Percentiles rank a stretch among this genome's conserved stretches.
Conservation (phyloP, 2,329 filamentous ascomycete species). For the Alternaria sp. region DNA sequence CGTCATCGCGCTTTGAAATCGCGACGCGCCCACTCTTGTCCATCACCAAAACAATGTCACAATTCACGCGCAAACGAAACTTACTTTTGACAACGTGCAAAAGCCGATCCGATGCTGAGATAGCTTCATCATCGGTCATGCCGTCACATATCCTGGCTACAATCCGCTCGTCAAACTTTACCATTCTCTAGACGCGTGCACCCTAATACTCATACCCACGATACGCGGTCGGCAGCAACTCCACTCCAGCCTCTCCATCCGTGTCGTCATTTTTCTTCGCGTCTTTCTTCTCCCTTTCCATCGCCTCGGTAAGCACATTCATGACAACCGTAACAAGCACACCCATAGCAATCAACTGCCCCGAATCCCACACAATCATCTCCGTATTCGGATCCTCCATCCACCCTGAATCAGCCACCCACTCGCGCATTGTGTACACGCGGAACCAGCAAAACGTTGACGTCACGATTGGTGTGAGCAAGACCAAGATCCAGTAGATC, state of each 20-base stretch:
- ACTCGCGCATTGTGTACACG: background rate
- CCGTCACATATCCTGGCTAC: background rate
- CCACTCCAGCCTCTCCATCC: background rate
- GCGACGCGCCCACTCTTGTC: background rate
- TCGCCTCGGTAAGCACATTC: background rate
- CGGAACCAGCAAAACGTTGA: background rate
- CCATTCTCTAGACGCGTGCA: background rate
- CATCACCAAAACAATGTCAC: background rate
- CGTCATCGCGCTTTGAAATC: slow-evolving; percentile 1
- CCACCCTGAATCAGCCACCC: background rate
- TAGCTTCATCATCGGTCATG: background rate
- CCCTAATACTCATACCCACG: background rate
- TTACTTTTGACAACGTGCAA: background rate
- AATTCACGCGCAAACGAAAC: background rate
- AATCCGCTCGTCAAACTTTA: background rate
- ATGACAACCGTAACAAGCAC: background rate
- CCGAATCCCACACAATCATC: background rate
- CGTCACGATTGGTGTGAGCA: background rate
- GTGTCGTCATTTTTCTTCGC: background rate
- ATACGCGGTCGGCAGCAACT: background rate
- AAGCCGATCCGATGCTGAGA: background rate
- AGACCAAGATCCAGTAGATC: background rate
- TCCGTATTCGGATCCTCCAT: background rate
- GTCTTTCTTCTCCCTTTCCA: background rate
- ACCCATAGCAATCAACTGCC: background rate